Evolutionary conservation across 2,329 filamentous ascomycete species (phyloP).

Genomic region (Cryphonectria japonica): DNA sequence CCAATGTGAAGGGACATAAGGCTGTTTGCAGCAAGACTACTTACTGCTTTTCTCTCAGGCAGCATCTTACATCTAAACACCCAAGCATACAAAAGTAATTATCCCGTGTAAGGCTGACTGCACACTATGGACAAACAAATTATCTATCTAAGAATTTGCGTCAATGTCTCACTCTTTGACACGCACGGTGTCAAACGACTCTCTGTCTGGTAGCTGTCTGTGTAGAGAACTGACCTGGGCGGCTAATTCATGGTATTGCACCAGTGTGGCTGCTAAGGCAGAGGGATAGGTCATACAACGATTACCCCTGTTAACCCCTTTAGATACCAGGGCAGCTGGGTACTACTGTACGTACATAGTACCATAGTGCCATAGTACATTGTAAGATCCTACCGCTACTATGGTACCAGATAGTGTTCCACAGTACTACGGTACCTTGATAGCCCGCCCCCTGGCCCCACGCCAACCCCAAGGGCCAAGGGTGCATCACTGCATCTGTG

Average conservation of each 20-base stretch:
- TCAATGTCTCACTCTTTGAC: background rate
- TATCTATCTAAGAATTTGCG: background rate
- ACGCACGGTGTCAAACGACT: background rate
- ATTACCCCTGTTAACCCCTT: conserved; percentile 10
- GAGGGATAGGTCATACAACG: background rate
- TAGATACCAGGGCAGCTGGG: background rate
- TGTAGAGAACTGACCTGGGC: background rate
- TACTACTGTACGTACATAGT: too few relatives aligned
- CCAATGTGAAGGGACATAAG: background rate
- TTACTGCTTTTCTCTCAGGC: background rate
- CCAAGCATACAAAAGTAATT: background rate
- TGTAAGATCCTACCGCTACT: background rate
- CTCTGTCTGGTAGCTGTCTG: background rate
- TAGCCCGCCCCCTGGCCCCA: background rate
- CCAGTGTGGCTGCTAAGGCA: background rate
- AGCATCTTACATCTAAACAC: background rate
- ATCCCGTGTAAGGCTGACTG: background rate
- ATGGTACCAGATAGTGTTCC: background rate
- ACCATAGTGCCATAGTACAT: too few relatives aligned
- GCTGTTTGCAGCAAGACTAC: background rate
- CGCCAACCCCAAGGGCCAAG: background rate
- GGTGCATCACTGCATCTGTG: background rate
- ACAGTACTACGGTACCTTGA: background rate
- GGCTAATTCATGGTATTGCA: background rate
- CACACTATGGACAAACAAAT: background rate